These are phyloP conservation scores for Botrytis elliptica DNA, from an alignment of 2,329 filamentous ascomycete species.

Conservation along the genomic window DNA sequence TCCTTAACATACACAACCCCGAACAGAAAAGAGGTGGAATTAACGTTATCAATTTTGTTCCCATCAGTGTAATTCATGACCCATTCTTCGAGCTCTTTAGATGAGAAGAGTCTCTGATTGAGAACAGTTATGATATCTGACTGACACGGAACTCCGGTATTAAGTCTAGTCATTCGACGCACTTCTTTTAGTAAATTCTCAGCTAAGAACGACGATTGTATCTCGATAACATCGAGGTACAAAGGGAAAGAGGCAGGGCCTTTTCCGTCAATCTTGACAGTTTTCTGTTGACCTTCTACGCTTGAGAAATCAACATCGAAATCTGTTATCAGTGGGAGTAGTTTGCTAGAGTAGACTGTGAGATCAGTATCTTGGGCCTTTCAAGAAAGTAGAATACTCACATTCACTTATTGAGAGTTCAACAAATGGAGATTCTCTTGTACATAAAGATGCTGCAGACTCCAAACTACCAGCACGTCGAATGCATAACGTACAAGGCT, in stretches of 20 bases:
- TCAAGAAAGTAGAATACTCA: background rate
- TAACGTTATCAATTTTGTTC: conserved; percentile 22
- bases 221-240: conserved; percentile 24
- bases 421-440: conserved; percentile 21
- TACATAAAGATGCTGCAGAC: conserved; percentile 15
- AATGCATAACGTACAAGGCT: conserved; percentile 20
- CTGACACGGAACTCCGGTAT: background rate
- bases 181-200: conserved; percentile 12
- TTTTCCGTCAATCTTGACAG: conserved; percentile 31
- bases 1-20: conserved; percentile 33
- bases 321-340: background rate
- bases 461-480: conserved; percentile 7
- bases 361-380: background rate
- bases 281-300: background rate
- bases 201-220: conserved; percentile 22
- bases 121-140: conserved; percentile 3
- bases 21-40: conserved; percentile 26
- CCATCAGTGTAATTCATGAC: conserved; percentile 32
- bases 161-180: background rate
- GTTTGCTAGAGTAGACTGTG: background rate
- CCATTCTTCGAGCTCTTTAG: conserved; percentile 31
- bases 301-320: conserved; percentile 12
- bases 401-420: conserved; percentile 23
- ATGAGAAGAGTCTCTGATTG: conserved; percentile 3
- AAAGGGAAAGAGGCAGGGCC: conserved; percentile 26